Base-by-base conservation (phyloP, 2,329 filamentous ascomycete genomes). In the Fusarium drepaniforme region DNA sequence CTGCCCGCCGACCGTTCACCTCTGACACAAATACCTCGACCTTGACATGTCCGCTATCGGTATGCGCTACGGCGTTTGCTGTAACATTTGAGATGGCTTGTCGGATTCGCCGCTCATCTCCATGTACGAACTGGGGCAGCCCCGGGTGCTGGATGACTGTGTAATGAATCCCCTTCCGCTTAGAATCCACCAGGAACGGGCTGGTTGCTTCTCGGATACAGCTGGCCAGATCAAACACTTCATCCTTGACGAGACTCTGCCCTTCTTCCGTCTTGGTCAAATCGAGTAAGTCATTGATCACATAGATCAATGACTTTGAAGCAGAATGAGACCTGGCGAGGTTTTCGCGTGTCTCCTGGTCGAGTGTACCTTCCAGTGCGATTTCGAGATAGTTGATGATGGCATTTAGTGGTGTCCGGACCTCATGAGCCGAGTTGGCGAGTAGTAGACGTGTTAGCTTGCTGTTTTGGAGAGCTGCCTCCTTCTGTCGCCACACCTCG, bases 311-410 rank as follows among this genome's bases (percentile, higher is more conserved):
- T 0, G 95, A 97, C 79, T 97, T 97, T 0, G 95, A 98, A 5
- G 95, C 95, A 1, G 95, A 97, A 80, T 98, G 94, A 1, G 95
- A 97, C 75, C 92, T 93, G 1, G 93, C 89, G 8, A 98, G 85
- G 70, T 97, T 97, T 7, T 98, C 95, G 23, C 96, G 88, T 0
- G 94, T 97, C 79, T 97, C 95, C 18, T 90, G 86, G 73, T 97
- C 95, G 4, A 98, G 85, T 0, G 87, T 85, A 0, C 95, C 94
- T 83, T 98, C 95, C 1, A 98, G 84, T 0, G 95, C 95, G 74
- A 98, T 97, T 77, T 98, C 95, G 1, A 98, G 88, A 76, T 97
- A 98, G 77, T 98, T 98, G 83, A 98, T 97, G 78, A 98, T 97
- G 18, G 95, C 95, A 79, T 98, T 98, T 3, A 98, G 85, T 0